A percentile compares a stretch with the other conserved stretches of the same genome.
Conservation (phyloP, 2,329 filamentous ascomycete species). For the Trichoderma lentiforme region DNA sequence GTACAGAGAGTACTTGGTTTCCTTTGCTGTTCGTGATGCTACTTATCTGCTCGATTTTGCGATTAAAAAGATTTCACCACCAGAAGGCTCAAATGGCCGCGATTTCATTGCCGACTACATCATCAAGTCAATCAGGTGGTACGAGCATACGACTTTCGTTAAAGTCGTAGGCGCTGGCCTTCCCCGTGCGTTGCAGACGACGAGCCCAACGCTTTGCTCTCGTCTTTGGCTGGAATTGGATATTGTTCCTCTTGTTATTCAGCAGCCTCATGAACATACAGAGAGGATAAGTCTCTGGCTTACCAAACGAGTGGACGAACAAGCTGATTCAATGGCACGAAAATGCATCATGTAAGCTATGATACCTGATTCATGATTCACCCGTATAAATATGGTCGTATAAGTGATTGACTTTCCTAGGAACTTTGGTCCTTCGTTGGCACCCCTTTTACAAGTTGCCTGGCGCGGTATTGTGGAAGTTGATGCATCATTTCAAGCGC, state of each 20-base stretch:
- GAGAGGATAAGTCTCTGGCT: slow-evolving; percentile 47
- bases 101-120: slow-evolving; percentile 57
- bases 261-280: slow-evolving; percentile 41
- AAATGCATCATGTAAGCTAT: slow-evolving; percentile 67
- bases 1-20: slow-evolving; percentile 54
- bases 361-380: background rate
- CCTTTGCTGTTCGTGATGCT: slow-evolving; percentile 69
- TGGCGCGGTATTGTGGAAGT: slow-evolving; percentile 68
- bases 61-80: slow-evolving; percentile 49
- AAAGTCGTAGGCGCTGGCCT: slow-evolving; percentile 77
- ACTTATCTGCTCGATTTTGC: slow-evolving; percentile 73
- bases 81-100: background rate
- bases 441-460: slow-evolving; percentile 65
- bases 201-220: slow-evolving; percentile 64
- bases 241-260: slow-evolving; percentile 67
- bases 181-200: slow-evolving; percentile 54
- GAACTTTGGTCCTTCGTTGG: slow-evolving; percentile 72
- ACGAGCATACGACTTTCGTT: slow-evolving; percentile 62
- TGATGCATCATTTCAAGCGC: slow-evolving; percentile 62
- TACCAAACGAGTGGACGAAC: slow-evolving; percentile 67
- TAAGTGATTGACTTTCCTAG: background rate
- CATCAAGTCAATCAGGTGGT: slow-evolving; percentile 53
- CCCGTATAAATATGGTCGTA: background rate
- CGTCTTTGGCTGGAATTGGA: slow-evolving; percentile 75
- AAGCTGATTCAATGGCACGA: slow-evolving; percentile 76